Percentiles rank a stretch among this genome's conserved stretches.
Evolutionary conservation across 768 basidiomycete genomes (phyloP).

Genomic region (Macrolepiota dolichaula): DNA sequence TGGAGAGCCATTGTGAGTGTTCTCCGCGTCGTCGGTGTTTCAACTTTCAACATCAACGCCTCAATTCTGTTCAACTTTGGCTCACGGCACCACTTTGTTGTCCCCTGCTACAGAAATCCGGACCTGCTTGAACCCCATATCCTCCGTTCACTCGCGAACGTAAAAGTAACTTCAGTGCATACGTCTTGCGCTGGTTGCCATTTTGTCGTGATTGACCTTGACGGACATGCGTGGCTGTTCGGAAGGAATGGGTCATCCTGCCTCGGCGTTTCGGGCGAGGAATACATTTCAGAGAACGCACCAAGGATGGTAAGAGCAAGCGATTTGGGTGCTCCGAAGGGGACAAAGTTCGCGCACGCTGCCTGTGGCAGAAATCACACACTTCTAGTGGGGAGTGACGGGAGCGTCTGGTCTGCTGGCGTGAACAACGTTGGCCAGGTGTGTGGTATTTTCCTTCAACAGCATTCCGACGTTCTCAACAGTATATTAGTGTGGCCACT

Average conservation of each 20-base stretch:
- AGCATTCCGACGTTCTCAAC: not conserved
- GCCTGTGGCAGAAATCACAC: slow-evolving; percentile 84
- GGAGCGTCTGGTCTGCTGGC: slow-evolving; percentile 82
- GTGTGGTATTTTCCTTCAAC: slow-evolving; percentile 19
- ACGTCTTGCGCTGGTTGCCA: slow-evolving; percentile 77
- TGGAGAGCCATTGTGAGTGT: slow-evolving; percentile 32
- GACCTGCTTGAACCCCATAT: slow-evolving; percentile 89
- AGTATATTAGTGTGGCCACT: slow-evolving; percentile 63
- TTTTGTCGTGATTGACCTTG: slow-evolving; percentile 66
- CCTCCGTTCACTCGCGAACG: slow-evolving; percentile 81
- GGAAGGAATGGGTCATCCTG: slow-evolving; percentile 76
- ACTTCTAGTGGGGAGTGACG: slow-evolving; percentile 77
- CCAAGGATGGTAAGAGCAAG: slow-evolving; percentile 58
- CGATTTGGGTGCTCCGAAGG: slow-evolving; percentile 56
- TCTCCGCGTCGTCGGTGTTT: slow-evolving; percentile 10
- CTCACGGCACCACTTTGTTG: slow-evolving; percentile 3
- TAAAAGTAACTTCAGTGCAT: slow-evolving; percentile 70
- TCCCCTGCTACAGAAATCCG: slow-evolving; percentile 42
- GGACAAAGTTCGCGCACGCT: slow-evolving; percentile 71
- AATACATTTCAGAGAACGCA: slow-evolving; percentile 70
- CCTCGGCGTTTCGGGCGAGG: slow-evolving; percentile 57
- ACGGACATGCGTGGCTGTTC: slow-evolving; percentile 86
- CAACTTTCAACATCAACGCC: slow-evolving; percentile 13
- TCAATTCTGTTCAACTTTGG: slow-evolving; percentile 6
- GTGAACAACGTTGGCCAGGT: slow-evolving; percentile 83